Conservation (phyloP, 2,329 filamentous ascomycete genomes). For the Nemania sp. region DNA sequence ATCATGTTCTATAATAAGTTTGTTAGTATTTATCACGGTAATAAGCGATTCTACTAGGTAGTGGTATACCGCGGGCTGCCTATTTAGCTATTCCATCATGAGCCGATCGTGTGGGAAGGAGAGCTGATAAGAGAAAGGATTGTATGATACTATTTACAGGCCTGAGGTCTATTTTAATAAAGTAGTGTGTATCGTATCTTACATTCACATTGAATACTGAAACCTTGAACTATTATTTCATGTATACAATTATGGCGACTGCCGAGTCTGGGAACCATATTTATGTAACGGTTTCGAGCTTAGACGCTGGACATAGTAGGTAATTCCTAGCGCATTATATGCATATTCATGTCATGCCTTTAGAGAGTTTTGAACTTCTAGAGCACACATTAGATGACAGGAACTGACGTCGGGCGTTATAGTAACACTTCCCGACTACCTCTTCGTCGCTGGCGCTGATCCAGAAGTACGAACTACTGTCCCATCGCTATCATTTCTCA, state of each 20-base stretch:
- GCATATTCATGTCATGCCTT: no score
- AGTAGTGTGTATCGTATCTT: background rate
- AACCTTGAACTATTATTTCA: background rate
- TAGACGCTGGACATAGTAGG: slow-evolving; percentile 53
- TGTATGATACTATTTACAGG: background rate
- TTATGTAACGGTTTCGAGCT: slow-evolving; percentile 53
- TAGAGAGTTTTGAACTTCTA: background rate
- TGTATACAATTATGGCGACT: slow-evolving; percentile 15
- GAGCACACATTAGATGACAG: background rate
- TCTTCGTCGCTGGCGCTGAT: slow-evolving; percentile 60
- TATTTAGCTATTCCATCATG: background rate
- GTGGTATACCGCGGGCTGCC: background rate
- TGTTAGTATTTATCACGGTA: background rate
- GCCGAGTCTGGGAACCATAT: slow-evolving; percentile 18
- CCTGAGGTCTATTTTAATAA: background rate
- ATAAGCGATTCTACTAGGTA: background rate
- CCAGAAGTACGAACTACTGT: slow-evolving; percentile 60
- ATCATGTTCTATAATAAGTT: background rate
- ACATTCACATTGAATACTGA: background rate
- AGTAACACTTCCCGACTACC: slow-evolving; percentile 60
- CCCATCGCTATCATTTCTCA: slow-evolving; percentile 65
- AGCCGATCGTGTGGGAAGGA: background rate
- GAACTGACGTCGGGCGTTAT: background rate
- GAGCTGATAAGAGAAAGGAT: background rate
- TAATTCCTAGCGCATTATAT: background rate